These are phyloP conservation scores for Arthrobotrys sinensis DNA, from an alignment of 2,329 filamentous ascomycete genomes.

Conservation along the genomic window DNA sequence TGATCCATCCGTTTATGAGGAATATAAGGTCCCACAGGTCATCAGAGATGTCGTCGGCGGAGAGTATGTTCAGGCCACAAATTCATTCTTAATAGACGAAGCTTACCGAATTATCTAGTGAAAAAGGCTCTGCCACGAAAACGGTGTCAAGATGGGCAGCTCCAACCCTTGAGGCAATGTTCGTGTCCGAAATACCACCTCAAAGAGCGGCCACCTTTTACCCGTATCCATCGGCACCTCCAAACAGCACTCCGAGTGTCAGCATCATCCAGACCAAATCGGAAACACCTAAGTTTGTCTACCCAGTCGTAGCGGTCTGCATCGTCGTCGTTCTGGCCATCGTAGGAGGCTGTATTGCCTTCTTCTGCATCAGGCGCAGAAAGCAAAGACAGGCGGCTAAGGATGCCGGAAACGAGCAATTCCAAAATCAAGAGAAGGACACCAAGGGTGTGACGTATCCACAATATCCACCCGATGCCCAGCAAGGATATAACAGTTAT, in stretches of 20 bases:
- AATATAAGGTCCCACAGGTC: slow-evolving; percentile 63
- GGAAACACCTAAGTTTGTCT: slow-evolving; percentile 55
- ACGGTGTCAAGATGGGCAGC: slow-evolving; percentile 60
- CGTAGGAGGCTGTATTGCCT: slow-evolving; percentile 52
- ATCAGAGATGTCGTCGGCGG: slow-evolving; percentile 63
- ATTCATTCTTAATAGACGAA: not conserved
- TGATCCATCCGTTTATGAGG: slow-evolving; percentile 60
- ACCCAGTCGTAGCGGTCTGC: slow-evolving; percentile 53
- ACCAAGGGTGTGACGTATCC: slow-evolving; percentile 28
- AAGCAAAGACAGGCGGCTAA: slow-evolving; percentile 40
- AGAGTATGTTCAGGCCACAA: slow-evolving; percentile 59
- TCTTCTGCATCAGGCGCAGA: slow-evolving; percentile 52
- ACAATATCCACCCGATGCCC: slow-evolving; percentile 41
- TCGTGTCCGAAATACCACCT: slow-evolving; percentile 45
- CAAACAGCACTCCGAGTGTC: slow-evolving; percentile 33
- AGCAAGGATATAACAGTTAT: slow-evolving; percentile 46
- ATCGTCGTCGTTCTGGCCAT: slow-evolving; percentile 53
- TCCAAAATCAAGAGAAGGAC: slow-evolving; percentile 54
- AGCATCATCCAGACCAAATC: slow-evolving; percentile 48
- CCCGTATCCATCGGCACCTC: slow-evolving; percentile 41
- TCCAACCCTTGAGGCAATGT: slow-evolving; percentile 59
- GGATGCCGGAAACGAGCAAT: slow-evolving; percentile 57
- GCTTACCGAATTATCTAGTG: slow-evolving; percentile 25
- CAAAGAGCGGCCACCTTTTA: slow-evolving; percentile 50
- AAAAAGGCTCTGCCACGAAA: slow-evolving; percentile 61